Percentiles rank a stretch among this genome's conserved stretches.
Evolutionary conservation across 306 rosid species (phyloP).

Genomic region (Hippophae gyantsensis): DNA sequence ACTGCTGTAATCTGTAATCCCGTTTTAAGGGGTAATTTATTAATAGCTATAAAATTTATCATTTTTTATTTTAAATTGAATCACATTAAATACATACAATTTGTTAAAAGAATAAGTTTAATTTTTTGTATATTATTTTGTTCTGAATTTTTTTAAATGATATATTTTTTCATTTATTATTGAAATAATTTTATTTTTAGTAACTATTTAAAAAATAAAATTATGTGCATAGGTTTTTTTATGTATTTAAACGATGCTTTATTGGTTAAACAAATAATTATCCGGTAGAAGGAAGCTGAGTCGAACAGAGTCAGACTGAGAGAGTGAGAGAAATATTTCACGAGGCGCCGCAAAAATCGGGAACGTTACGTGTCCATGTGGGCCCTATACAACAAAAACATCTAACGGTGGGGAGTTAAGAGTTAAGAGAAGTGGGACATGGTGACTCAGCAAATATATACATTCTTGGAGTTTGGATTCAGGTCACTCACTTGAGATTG

Average conservation of each 20-base stretch:
- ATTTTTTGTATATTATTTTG: not conserved
- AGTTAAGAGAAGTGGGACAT: slow-evolving; percentile 12
- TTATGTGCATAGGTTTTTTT: too few species aligned
- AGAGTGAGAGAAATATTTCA: slow-evolving; percentile 10
- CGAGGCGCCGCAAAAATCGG: slow-evolving; percentile 27
- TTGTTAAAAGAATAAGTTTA: too few species aligned
- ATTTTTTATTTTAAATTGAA: not conserved
- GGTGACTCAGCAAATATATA: slow-evolving; percentile 24
- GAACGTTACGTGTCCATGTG: slow-evolving; percentile 18
- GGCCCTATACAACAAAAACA: not conserved
- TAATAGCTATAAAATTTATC: too few species aligned
- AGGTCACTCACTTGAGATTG: not conserved
- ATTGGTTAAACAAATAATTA: too few species aligned
- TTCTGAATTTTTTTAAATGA: not conserved
- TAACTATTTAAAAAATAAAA: too few species aligned
- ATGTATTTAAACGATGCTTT: too few species aligned
- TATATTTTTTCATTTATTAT: too few species aligned
- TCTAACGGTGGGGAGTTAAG: slow-evolving; percentile 15
- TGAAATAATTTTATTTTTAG: too few species aligned
- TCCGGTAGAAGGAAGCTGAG: not conserved
- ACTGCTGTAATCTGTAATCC: slow-evolving; percentile 29
- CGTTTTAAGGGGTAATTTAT: slow-evolving; percentile 9
- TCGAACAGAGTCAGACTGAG: not conserved
- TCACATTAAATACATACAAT: not conserved
- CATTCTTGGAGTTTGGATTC: slow-evolving; percentile 21